These are phyloP conservation scores for Ramaria rubella DNA, from an alignment of 768 basidiomycete genomes.

Conservation along the genomic window DNA sequence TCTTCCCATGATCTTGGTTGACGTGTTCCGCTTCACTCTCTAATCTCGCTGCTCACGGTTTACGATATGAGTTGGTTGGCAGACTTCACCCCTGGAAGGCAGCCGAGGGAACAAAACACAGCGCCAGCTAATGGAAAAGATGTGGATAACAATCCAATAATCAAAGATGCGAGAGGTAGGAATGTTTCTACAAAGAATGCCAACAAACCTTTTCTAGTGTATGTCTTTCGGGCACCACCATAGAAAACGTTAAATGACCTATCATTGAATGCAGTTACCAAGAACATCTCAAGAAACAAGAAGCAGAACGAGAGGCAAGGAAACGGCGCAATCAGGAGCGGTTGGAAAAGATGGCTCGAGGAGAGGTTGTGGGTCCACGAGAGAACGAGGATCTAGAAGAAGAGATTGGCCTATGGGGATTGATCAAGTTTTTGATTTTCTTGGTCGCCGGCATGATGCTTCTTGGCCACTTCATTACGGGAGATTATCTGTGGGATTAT, in stretches of 20 bases:
- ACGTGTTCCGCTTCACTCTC: not conserved
- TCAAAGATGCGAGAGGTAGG: slow-evolving; percentile 33
- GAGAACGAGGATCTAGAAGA: slow-evolving; percentile 51
- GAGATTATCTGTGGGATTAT: slow-evolving; percentile 83
- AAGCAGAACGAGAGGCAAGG: slow-evolving; percentile 57
- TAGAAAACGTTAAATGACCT: not conserved
- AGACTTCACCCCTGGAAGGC: not conserved
- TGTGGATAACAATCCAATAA: not conserved
- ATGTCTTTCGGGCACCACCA: not conserved
- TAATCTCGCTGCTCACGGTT: not conserved
- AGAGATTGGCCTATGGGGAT: slow-evolving; percentile 56
- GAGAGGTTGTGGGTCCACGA: slow-evolving; percentile 60
- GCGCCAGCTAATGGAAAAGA: not conserved
- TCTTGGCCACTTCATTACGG: slow-evolving; percentile 78
- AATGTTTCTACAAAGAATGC: slow-evolving; percentile 6
- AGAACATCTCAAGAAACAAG: slow-evolving; percentile 33
- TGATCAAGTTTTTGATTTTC: slow-evolving; percentile 65
- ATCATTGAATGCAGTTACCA: slow-evolving; percentile 3
- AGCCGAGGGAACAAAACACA: not conserved
- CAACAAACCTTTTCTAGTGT: slow-evolving; percentile 8
- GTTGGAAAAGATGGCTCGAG: slow-evolving; percentile 64
- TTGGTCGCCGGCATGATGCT: slow-evolving; percentile 46
- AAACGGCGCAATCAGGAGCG: slow-evolving; percentile 63
- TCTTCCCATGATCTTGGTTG: too few relatives aligned
- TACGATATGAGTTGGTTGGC: slow-evolving; percentile 3